phyloP scores from a whole-genome alignment of 73 alveolate genomes.

The Blepharisma japonicum region DNA sequence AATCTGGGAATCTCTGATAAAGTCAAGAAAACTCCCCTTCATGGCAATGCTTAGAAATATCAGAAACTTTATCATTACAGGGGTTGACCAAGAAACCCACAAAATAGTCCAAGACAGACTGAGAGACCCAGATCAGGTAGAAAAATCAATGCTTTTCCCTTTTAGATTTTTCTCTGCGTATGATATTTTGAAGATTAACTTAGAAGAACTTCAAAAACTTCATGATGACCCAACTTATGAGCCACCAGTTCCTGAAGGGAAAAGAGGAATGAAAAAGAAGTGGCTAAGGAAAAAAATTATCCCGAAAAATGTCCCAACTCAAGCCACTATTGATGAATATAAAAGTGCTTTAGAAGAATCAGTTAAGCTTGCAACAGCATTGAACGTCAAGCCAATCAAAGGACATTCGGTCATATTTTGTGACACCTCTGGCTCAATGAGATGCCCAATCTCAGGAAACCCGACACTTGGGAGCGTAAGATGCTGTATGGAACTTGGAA shows the following conservation, averaged over 20 bases:
- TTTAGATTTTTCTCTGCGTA: constrained; percentile 8
- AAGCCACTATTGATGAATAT: constrained; percentile 15
- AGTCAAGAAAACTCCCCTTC: constrained; percentile 37
- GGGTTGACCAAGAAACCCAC: neutral
- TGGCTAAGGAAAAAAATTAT: neutral
- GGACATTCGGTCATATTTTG: constrained; percentile 26
- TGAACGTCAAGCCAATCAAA: neutral
- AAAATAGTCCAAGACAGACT: neutral
- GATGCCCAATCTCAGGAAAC: neutral
- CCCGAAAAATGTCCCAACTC: neutral
- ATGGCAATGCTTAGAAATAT: constrained; percentile 48
- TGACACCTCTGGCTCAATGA: constrained; percentile 29
- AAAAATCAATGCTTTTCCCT: constrained; percentile 2
- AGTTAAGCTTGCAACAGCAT: constrained; percentile 3
- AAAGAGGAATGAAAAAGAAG: neutral
- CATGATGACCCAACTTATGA: constrained; percentile 1
- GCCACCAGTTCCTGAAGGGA: neutral
- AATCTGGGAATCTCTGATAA: constrained; percentile 42
- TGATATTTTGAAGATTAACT: neutral
- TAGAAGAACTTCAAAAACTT: neutral
- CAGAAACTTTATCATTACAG: constrained; percentile 35
- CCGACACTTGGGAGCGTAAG: neutral
- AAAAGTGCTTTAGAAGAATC: constrained; percentile 7
- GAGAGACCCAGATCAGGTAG: neutral
- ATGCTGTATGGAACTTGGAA: neutral